Conservation (phyloP, 208 protist species). For the Leishmania amazonensis region DNA sequence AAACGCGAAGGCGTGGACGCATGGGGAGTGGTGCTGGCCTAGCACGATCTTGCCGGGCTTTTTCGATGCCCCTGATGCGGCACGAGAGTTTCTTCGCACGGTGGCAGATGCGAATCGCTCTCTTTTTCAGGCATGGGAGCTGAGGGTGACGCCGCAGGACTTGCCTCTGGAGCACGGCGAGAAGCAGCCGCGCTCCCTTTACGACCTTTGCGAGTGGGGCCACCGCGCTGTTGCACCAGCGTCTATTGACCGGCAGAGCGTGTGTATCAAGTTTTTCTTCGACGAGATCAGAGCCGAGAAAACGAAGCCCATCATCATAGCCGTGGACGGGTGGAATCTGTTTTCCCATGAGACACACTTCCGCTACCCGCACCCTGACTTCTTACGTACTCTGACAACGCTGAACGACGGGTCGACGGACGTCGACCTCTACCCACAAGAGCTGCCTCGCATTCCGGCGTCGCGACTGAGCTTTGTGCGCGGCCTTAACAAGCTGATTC, state of each 20-base stretch:
- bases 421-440: constrained; percentile 87
- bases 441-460: constrained; percentile 88
- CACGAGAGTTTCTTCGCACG: constrained; percentile 79
- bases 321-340: constrained; percentile 91
- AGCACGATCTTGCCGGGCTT: constrained; percentile 91
- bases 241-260: constrained; percentile 89
- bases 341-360: constrained; percentile 93
- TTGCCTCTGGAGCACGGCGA: constrained; percentile 86
- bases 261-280: constrained; percentile 90
- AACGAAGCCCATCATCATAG: constrained; percentile 82
- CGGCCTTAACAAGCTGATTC: constrained; percentile 87
- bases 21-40: constrained; percentile 92
- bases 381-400: constrained; percentile 81
- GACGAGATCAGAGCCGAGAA: constrained; percentile 90
- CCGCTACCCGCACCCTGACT: constrained; percentile 90
- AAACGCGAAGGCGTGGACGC: constrained; percentile 87
- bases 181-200: constrained; percentile 66
- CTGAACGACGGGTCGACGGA: constrained; percentile 82
- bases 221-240: constrained; percentile 74
- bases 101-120: constrained; percentile 71
- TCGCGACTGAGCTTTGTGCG: constrained; percentile 90
- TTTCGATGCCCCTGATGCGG: constrained; percentile 90
- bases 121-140: constrained; percentile 59
- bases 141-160: constrained; percentile 78
- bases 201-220: constrained; percentile 87